These are phyloP conservation scores for Ajuga chamaepitys DNA, from an alignment of 257 asterid genomes.

Conservation along the genomic window DNA sequence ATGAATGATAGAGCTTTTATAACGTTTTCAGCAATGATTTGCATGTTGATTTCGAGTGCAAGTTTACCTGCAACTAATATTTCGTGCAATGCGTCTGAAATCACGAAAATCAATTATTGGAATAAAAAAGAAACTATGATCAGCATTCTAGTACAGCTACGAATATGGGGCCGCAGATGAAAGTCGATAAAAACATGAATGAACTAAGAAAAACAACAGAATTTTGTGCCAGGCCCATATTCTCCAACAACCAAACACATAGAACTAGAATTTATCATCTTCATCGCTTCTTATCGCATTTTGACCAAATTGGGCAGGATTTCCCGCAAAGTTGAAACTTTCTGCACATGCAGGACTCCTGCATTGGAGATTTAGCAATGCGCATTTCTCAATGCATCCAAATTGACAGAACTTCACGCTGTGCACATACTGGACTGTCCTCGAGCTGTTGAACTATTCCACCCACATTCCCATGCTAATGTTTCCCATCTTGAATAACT, in stretches of 20 bases:
- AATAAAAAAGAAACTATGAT: not conserved
- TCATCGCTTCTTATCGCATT: conserved; percentile 48
- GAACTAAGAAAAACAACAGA: conserved; percentile 6
- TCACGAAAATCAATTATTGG: not conserved
- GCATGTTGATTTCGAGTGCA: not conserved
- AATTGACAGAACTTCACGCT: conserved; percentile 89
- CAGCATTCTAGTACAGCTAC: conserved; percentile 7
- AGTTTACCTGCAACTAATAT: not conserved
- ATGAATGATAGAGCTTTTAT: not conserved
- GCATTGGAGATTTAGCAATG: conserved; percentile 88
- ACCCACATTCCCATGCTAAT: conserved; percentile 99
- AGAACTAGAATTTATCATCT: not conserved
- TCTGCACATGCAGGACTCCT: conserved; percentile 84
- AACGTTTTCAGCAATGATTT: not conserved
- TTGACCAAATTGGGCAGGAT: conserved; percentile 65
- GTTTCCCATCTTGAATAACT: conserved; percentile 95
- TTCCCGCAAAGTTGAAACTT: conserved; percentile 48
- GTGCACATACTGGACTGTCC: conserved; percentile 58
- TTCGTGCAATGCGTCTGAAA: not conserved
- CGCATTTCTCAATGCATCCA: conserved; percentile 83
- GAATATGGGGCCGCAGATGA: conserved; percentile 24
- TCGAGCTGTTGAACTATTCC: conserved; percentile 60
- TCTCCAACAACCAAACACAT: conserved; percentile 6
- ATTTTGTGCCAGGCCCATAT: conserved; percentile 12
- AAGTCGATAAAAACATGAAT: conserved; percentile 12